phyloP scores from a whole-genome alignment of 768 basidiomycete genomes.

The Lentinula sp. region DNA sequence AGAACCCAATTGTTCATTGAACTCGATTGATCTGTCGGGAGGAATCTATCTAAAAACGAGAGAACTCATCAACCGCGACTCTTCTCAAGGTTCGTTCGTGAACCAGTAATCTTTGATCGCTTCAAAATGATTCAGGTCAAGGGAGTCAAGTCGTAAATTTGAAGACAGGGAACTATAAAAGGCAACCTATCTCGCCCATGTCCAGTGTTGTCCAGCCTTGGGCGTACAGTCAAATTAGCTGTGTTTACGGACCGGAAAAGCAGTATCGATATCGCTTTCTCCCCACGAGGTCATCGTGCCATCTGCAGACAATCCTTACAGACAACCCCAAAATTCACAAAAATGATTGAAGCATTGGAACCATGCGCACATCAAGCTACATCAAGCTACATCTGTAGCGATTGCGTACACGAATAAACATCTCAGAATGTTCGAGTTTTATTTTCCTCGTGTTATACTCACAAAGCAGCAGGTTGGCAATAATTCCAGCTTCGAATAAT shows the following conservation, averaged over 20 bases:
- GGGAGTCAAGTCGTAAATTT: neutral
- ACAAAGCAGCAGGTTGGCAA: too few relatives aligned
- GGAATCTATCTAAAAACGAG: too few relatives aligned
- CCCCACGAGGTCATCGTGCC: neutral
- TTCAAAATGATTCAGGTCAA: too few relatives aligned
- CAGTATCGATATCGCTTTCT: neutral
- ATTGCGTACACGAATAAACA: neutral
- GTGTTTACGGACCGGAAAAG: neutral
- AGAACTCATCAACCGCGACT: too few relatives aligned
- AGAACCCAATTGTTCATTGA: too few relatives aligned
- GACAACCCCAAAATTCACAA: neutral
- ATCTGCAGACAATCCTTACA: neutral
- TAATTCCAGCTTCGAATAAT: too few relatives aligned
- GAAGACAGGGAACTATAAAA: neutral
- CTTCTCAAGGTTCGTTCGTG: too few relatives aligned
- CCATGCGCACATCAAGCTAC: neutral
- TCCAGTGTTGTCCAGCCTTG: neutral
- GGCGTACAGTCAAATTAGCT: too few relatives aligned
- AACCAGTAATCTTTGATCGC: neutral
- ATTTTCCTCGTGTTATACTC: neutral
- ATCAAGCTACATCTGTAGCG: neutral
- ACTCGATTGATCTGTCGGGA: too few relatives aligned
- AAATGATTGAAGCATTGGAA: neutral
- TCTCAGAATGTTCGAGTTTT: too few relatives aligned
- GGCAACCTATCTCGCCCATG: neutral